Base-by-base conservation (phyloP, 2,329 filamentous ascomycete genomes). In the Epichloe festucae region DNA sequence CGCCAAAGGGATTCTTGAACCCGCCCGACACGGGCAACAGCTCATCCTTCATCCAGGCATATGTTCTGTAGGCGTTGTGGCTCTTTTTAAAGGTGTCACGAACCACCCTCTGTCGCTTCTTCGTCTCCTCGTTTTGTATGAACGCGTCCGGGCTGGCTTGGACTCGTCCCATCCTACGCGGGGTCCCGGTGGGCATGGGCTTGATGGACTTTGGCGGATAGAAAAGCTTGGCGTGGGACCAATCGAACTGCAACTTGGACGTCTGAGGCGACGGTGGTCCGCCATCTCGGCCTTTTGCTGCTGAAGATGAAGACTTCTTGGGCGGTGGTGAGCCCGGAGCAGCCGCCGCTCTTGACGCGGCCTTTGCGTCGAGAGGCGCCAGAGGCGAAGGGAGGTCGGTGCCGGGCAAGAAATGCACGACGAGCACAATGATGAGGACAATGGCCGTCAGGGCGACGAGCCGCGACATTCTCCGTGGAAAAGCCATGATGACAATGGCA, bases 1-100 rank as follows among this genome's bases (percentile, higher is more conserved):
- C 73, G 3, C 76, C 75, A 60, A 78, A 78, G 1, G 66, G 65
- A 52, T 76, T 71, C 54, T 70, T 74, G 11, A 62, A 68, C 5
- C 62, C 59, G 31, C 71, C 74, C 19, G 70, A 69, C 3, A 79
- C 62, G 5, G 77, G 77, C 49, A 63, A 62, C 15, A 80, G 61
- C 62, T 79, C 77, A 54, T 80, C 77, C 31, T 69, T 67, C 55
- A 73, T 61, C 76, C 76, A 80, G 3, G 77, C 77, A 49, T 71
- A 60, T 46, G 50, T 62, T 55, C 70, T 74, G 61, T 82, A 82
- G 35, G 73, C 70, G 12, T 69, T 63, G 72, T 76, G 76, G 55
- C 68, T 68, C 52, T 69, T 69, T 66, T 66, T 53, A 23, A 76
- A 76, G 3, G 65, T 66, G 4, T 57, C 55, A 4, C 68, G 68